These are phyloP conservation scores for Fusarium graminum DNA, from an alignment of 2,329 filamentous ascomycete species.

Conservation along the genomic window DNA sequence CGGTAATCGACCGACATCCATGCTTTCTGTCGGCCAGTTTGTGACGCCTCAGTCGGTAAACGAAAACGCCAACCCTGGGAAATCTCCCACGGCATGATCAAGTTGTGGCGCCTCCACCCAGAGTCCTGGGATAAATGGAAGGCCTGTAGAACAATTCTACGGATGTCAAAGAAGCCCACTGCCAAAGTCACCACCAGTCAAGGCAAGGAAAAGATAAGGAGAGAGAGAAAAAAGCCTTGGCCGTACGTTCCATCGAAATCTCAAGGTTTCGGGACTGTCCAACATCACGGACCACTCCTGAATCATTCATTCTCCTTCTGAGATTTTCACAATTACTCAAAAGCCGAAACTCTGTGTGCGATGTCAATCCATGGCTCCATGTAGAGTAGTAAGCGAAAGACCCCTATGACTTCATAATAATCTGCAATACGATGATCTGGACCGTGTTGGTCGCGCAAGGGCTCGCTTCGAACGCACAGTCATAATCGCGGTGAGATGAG, in stretches of 20 bases:
- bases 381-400: constrained; percentile 32
- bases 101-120: constrained; percentile 12
- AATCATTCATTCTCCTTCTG: constrained; percentile 8
- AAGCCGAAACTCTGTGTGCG: constrained; percentile 13
- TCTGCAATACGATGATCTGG: constrained; percentile 27
- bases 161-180: background rate
- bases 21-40: constrained; percentile 24
- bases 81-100: constrained; percentile 3
- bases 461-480: constrained; percentile 43
- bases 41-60: constrained; percentile 36
- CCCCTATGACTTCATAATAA: constrained; percentile 51
- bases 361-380: constrained; percentile 17
- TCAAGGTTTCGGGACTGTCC: constrained; percentile 20
- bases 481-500: constrained; percentile 44
- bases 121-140: constrained; percentile 21
- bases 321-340: constrained; percentile 1
- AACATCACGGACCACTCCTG: constrained; percentile 22
- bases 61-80: constrained; percentile 14
- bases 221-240: background rate
- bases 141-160: constrained; percentile 27
- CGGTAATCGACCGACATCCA: constrained; percentile 36
- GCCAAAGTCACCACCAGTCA: constrained; percentile 5
- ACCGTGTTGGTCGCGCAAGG: constrained; percentile 27
- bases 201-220: background rate
- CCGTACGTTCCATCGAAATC: background rate